phyloP scores from a whole-genome alignment of 306 rosid genomes.

The Prunus mira region DNA sequence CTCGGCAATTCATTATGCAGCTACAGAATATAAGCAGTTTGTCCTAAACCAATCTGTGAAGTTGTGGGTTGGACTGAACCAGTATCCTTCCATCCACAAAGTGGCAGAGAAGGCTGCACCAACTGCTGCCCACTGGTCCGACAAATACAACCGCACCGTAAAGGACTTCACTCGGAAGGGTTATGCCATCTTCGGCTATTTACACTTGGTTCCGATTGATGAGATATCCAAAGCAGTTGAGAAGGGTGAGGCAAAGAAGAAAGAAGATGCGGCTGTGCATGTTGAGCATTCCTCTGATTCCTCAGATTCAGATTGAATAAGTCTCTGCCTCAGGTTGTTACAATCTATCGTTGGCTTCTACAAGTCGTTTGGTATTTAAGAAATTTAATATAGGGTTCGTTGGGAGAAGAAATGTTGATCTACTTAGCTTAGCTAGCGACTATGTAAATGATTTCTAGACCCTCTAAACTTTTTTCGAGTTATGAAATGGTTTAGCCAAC shows the following conservation, averaged over 20 bases:
- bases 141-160: constrained; percentile 56
- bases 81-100: constrained; percentile 42
- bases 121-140: constrained; percentile 39
- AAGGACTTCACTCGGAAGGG: constrained; percentile 49
- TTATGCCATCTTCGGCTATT: constrained; percentile 42
- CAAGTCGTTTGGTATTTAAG: not conserved
- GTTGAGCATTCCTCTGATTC: constrained; percentile 11
- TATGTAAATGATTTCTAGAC: constrained; percentile 15
- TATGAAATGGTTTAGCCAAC: not conserved
- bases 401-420: constrained; percentile 5
- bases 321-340: not conserved
- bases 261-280: constrained; percentile 16
- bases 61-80: constrained; percentile 49
- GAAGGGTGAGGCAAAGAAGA: constrained; percentile 32
- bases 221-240: constrained; percentile 47
- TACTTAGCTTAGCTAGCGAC: not conserved
- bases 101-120: constrained; percentile 53
- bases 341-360: not conserved
- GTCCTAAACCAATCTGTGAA: constrained; percentile 42
- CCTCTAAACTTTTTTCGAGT: not conserved
- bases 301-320: constrained; percentile 35
- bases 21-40: constrained; percentile 50
- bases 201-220: constrained; percentile 68
- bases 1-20: constrained; percentile 51
- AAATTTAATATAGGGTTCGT: not conserved